Conservation (phyloP, 2,329 filamentous ascomycete species). For the Ophiostoma triangulosporum region DNA sequence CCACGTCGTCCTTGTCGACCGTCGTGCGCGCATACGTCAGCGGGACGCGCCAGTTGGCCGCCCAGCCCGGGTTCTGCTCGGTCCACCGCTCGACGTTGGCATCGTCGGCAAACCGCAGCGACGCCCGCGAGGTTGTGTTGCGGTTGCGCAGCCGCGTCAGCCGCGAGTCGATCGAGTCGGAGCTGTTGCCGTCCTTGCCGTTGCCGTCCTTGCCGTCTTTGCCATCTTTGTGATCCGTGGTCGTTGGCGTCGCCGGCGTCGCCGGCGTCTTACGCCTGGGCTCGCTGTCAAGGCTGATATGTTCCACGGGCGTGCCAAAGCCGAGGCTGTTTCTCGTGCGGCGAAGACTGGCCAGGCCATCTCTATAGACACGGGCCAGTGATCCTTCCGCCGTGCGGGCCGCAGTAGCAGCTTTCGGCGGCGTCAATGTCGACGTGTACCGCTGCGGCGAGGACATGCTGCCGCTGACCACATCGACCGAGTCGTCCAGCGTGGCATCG, state of each 20-base stretch:
- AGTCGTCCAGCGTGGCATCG: not conserved
- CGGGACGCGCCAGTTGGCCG: slow-evolving; percentile 38
- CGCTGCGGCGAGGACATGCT: not conserved
- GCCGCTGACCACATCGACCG: not conserved
- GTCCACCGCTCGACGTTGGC: slow-evolving; percentile 30
- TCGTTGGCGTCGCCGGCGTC: not conserved
- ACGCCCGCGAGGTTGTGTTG: not conserved
- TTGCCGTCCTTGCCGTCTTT: not conserved
- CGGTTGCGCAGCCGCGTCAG: slow-evolving; percentile 5
- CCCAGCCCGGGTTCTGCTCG: slow-evolving; percentile 35
- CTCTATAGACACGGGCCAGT: not conserved
- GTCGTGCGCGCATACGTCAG: slow-evolving; percentile 53
- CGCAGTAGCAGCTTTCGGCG: not conserved
- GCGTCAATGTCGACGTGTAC: not conserved
- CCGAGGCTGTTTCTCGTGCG: not conserved
- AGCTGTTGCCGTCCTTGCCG: not conserved
- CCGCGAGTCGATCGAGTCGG: not conserved
- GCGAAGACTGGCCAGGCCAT: not conserved
- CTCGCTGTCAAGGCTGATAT: not conserved
- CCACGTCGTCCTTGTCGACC: slow-evolving; percentile 60
- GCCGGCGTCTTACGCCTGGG: not conserved
- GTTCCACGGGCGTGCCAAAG: not conserved
- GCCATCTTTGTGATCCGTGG: too few species aligned
- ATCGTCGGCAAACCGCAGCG: not conserved
- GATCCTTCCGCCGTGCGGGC: not conserved